phyloP scores from a whole-genome alignment of 2,329 filamentous ascomycete genomes.

The Amauroascus niger region DNA sequence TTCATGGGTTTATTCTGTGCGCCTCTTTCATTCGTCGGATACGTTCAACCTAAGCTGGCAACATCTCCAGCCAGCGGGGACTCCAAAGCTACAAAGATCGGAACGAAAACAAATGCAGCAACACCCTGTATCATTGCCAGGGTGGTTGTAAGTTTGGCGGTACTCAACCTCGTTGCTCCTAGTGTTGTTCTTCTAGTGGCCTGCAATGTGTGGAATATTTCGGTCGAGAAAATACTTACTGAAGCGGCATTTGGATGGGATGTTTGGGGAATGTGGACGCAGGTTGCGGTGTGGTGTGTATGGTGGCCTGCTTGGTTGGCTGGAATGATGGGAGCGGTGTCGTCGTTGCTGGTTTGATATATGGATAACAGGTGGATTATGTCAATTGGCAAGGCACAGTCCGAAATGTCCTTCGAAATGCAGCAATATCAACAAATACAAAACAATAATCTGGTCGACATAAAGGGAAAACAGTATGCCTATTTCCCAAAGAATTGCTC shows the following conservation, averaged over 20 bases:
- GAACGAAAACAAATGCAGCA: neutral
- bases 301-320: slow-evolving; percentile 92
- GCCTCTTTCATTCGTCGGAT: slow-evolving; percentile 62
- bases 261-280: slow-evolving; percentile 80
- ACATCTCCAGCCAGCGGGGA: neutral
- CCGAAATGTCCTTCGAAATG: too few relatives aligned
- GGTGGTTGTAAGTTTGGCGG: slow-evolving; percentile 26
- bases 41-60: slow-evolving; percentile 14
- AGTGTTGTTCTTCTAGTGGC: slow-evolving; percentile 44
- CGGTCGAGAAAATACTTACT: slow-evolving; percentile 52
- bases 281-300: slow-evolving; percentile 82
- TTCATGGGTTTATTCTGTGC: slow-evolving; percentile 68
- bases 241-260: slow-evolving; percentile 80
- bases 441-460: too few relatives aligned
- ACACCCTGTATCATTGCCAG: slow-evolving; percentile 14
- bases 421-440: too few relatives aligned
- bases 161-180: slow-evolving; percentile 55
- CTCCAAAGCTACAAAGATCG: neutral
- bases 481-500: too few relatives aligned
- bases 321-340: slow-evolving; percentile 27
- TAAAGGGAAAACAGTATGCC: too few relatives aligned
- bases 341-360: slow-evolving; percentile 3
- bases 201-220: slow-evolving; percentile 40
- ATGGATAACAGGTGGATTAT: too few relatives aligned
- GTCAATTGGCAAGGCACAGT: neutral